Evolutionary conservation across 2,329 filamentous ascomycete genomes (phyloP), one percentile per base, ranked within the genome.

Genomic region (Dactylellina drechsleri): DNA sequence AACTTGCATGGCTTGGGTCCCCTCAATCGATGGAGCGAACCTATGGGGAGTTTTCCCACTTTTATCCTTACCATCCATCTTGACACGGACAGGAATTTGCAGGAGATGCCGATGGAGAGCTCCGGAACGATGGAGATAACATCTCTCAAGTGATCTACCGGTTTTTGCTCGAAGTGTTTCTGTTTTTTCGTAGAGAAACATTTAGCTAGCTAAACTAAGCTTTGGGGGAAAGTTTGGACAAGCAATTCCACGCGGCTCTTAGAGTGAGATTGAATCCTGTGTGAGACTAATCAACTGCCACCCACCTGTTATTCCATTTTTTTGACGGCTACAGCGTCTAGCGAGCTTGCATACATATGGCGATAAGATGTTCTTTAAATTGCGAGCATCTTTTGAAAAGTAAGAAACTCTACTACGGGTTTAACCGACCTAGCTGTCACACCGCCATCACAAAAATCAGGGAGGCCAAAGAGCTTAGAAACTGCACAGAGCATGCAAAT

Each of bases 271-370:
- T 6, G 15, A 28, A 54, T 36, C 18, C 10, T 15, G 54, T 23
- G 18, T 36, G 31, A 36, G 8, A 52, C n/a, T 18, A 12, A 52
- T 20, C n/a, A 18, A 23, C 10, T 20, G 47, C 18, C 1, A 52
- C 10, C 12, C 50, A 16, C 23, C 12, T 52, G 15, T 31, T 26
- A 7, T 49, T 31, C 45, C 5, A 66, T 36, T 53, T 66, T 73
- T 61, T 40, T 23, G 54, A 66, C 68, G 68, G 68, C 60, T 73
- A 66, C 68, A 66, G 68, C 68, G 68, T 56, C 61, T 66, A 66
- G 56, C 68, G 49, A 60, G 49, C n/a, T 62, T 73, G 41, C 65
- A 68, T 68, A 49, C 12, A 62, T 36, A 60, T 57, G 66, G 66
- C 66, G 59, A 62, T 62, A 62, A 60, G 58, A 41, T 54, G 47